phyloP scores from a whole-genome alignment of 2,329 filamentous ascomycete genomes.

The Trichoderma afroharzianum region DNA sequence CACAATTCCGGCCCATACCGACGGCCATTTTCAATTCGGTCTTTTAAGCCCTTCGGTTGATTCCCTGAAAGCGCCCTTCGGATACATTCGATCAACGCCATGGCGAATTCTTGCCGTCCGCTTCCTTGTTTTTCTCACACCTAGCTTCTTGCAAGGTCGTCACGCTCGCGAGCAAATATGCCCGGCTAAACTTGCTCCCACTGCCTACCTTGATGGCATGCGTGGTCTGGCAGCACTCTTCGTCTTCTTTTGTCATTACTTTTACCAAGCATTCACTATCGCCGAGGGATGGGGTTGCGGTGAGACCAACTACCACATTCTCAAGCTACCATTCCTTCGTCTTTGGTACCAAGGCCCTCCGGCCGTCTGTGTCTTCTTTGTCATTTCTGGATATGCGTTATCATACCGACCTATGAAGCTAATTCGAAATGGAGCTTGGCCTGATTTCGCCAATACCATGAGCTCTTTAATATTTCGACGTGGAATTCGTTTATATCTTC shows the following conservation, averaged over 20 bases:
- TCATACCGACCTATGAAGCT: slow-evolving; percentile 51
- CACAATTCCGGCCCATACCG: slow-evolving; percentile 16
- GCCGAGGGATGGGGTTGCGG: slow-evolving; percentile 48
- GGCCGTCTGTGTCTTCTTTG: slow-evolving; percentile 59
- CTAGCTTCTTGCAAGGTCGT: slow-evolving; percentile 49
- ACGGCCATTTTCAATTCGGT: slow-evolving; percentile 31
- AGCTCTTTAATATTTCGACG: slow-evolving; percentile 51
- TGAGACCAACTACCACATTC: slow-evolving; percentile 42
- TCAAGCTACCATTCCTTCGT: slow-evolving; percentile 52
- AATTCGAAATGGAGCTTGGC: slow-evolving; percentile 34
- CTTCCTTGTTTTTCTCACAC: slow-evolving; percentile 44
- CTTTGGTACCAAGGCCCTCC: slow-evolving; percentile 53
- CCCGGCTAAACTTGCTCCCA: slow-evolving; percentile 45
- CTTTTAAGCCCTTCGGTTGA: slow-evolving; percentile 24
- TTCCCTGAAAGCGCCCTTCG: slow-evolving; percentile 28
- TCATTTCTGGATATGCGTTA: slow-evolving; percentile 60
- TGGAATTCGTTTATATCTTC: slow-evolving; percentile 49
- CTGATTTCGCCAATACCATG: slow-evolving; percentile 43
- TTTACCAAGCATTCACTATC: slow-evolving; percentile 51
- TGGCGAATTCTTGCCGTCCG: slow-evolving; percentile 39
- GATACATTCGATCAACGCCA: slow-evolving; percentile 31
- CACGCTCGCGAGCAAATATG: slow-evolving; percentile 40
- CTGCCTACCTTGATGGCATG: slow-evolving; percentile 57
- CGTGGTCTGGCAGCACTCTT: slow-evolving; percentile 53
- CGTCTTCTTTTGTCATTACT: slow-evolving; percentile 56